Percentiles rank a stretch among this genome's conserved stretches.
Evolutionary conservation across 2,329 filamentous ascomycete species (phyloP).

Genomic region (Phialocephala sp.): DNA sequence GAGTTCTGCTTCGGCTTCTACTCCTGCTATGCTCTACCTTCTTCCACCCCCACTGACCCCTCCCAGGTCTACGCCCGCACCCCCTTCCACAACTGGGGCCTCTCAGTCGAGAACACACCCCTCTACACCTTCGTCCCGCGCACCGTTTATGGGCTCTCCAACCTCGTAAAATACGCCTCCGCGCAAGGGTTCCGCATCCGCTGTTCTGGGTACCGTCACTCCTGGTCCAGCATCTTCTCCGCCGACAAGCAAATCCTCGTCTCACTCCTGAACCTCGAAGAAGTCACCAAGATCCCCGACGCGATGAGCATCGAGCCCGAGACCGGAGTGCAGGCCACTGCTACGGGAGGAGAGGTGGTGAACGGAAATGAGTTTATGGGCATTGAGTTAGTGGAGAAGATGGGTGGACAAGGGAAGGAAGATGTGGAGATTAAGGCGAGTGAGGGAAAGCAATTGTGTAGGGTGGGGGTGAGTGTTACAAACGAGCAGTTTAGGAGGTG

Average conservation of each 20-base stretch:
- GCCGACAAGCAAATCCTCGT: slow-evolving; percentile 50
- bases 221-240: slow-evolving; percentile 50
- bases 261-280: slow-evolving; percentile 48
- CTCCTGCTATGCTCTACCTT: neutral
- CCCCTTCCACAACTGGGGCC: slow-evolving; percentile 50
- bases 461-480: slow-evolving; percentile 51
- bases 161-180: slow-evolving; percentile 48
- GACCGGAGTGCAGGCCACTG: slow-evolving; percentile 49
- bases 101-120: slow-evolving; percentile 47
- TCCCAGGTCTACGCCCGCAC: slow-evolving; percentile 42
- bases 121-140: slow-evolving; percentile 49
- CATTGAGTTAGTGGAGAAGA: slow-evolving; percentile 20
- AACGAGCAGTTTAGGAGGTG: slow-evolving; percentile 54
- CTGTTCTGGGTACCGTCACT: slow-evolving; percentile 51
- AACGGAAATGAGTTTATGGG: slow-evolving; percentile 15
- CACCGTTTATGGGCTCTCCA: slow-evolving; percentile 48
- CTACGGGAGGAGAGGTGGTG: slow-evolving; percentile 27
- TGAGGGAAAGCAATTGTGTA: slow-evolving; percentile 45
- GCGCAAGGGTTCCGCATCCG: slow-evolving; percentile 46
- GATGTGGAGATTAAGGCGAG: slow-evolving; percentile 14
- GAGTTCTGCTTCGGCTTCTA: neutral
- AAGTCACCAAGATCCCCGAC: slow-evolving; percentile 48
- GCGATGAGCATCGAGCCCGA: slow-evolving; percentile 40
- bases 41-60: neutral
- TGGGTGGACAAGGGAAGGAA: neutral